Conservation (phyloP, 2,329 filamentous ascomycete genomes). For the Colletotrichum noveboracense region DNA sequence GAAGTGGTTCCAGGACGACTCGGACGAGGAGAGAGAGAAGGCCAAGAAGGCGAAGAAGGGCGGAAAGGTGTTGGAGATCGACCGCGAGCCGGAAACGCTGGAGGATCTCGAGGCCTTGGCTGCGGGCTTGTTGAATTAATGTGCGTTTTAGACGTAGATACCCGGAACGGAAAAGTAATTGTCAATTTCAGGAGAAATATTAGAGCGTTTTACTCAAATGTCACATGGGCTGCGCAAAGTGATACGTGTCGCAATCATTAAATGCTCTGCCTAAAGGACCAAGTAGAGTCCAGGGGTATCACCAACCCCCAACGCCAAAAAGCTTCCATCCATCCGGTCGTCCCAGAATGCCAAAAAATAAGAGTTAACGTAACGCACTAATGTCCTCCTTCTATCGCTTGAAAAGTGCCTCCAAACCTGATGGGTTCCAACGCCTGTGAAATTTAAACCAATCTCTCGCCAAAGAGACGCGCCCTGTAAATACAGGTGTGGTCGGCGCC, state of each 20-base stretch:
- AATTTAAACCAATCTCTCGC: conserved; percentile 32
- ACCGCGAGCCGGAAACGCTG: conserved; percentile 76
- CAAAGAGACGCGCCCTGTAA: conserved; percentile 67
- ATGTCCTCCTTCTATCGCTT: background rate
- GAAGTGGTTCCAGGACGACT: conserved; percentile 81
- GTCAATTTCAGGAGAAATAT: background rate
- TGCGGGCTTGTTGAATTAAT: conserved; percentile 63
- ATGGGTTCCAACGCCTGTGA: background rate
- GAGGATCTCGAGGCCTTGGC: conserved; percentile 82
- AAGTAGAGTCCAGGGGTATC: conserved; percentile 18
- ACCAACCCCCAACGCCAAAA: conserved; percentile 20
- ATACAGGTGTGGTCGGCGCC: conserved; percentile 69
- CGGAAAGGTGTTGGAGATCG: conserved; percentile 64
- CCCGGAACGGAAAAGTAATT: conserved; percentile 23
- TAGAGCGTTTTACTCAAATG: background rate
- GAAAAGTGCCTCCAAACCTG: background rate
- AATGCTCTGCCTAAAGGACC: background rate
- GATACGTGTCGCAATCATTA: background rate
- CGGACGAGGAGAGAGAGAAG: conserved; percentile 43
- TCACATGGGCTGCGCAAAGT: background rate
- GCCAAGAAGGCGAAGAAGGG: conserved; percentile 49
- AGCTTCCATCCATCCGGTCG: background rate
- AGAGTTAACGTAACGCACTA: background rate
- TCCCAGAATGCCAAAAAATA: conserved; percentile 4
- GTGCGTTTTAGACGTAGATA: conserved; percentile 30